These are phyloP conservation scores for Myxozyma sirexii DNA, from an alignment of 805 yeast species.

Conservation along the genomic window DNA sequence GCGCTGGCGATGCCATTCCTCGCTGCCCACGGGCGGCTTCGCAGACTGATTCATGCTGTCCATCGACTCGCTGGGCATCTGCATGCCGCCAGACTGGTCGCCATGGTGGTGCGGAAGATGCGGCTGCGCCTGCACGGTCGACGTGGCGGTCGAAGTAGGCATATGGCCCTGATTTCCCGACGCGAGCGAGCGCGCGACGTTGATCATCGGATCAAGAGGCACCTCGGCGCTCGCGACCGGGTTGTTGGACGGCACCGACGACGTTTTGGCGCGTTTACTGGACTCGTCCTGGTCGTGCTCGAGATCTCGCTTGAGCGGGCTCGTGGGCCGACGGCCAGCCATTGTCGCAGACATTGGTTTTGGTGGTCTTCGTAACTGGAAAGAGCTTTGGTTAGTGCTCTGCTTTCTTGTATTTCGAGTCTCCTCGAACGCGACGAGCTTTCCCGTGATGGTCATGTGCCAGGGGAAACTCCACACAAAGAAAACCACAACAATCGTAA, in stretches of 20 bases:
- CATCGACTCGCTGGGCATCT: background rate
- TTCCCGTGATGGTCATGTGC: slow-evolving; percentile 23
- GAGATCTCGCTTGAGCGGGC: slow-evolving; percentile 18
- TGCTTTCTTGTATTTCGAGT: too few species aligned
- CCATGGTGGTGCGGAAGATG: slow-evolving; percentile 12
- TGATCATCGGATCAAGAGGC: slow-evolving; percentile 25
- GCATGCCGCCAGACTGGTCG: slow-evolving; percentile 3
- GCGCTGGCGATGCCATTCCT: slow-evolving; percentile 81
- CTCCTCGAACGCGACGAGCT: background rate
- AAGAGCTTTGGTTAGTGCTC: background rate
- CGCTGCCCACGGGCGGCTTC: slow-evolving; percentile 72
- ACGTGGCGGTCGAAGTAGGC: slow-evolving; percentile 8
- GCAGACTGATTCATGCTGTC: slow-evolving; percentile 6
- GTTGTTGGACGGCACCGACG: background rate
- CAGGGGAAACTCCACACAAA: slow-evolving; percentile 14
- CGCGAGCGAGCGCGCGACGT: slow-evolving; percentile 13
- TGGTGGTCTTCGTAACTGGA: background rate
- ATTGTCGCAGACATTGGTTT: slow-evolving; percentile 9
- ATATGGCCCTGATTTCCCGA: slow-evolving; percentile 7
- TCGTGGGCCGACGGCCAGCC: slow-evolving; percentile 14
- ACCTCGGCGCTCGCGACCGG: slow-evolving; percentile 8
- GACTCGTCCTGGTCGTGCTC: slow-evolving; percentile 12
- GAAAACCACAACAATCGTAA: background rate
- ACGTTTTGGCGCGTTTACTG: slow-evolving; percentile 4
- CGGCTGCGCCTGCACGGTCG: slow-evolving; percentile 27